Base-by-base conservation (phyloP, 495 filamentous ascomycete species). In the Durotheca rogersii region DNA sequence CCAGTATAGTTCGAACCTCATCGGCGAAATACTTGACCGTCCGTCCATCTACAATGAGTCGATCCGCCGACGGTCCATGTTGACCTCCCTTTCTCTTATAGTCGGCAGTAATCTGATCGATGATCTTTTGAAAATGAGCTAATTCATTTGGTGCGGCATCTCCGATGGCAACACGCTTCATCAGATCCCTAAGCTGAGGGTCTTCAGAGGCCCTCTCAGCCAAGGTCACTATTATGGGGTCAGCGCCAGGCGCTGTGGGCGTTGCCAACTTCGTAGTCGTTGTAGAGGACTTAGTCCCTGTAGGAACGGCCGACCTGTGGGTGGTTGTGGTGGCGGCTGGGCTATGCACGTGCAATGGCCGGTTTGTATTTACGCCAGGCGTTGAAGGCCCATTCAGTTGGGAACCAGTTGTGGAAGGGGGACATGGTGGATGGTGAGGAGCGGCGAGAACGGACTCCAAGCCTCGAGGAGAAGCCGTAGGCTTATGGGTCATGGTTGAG, bases 211-310 rank as follows among this genome's bases (percentile, higher is more conserved):
- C 94, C 57, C 82, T 81, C 51, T 89, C 88, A 2, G 94, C 94
- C 32, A 99, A 71, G 66, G 90, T 89, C 44, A 95, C 87, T 47
- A 99, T 99, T 32, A 99, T 94, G 2, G 94, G 94, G 65, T 99
- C 94, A 17, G 68, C 64, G 20, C 57, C 53, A 4, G 56, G 50
- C 7, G 61, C 55, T 37, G 64, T 30, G 27, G 61, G 41, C 16
- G 53, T 21, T 23, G 62, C 51, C 7, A 62, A 56, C 19, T 67
- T 60, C 15, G 56, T 33, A 30, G 51, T 46, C 5, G 66, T 57
- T 17, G 69, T 51, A 19, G 62, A 37, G 20, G 52, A 53, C 48
- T 60, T 55, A 36, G 17, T 27, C 38, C 19, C 53, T 7, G 48
- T 7, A n/a, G 44, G 56, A 40, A 69, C 46, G 7, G 65, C 31